These are phyloP conservation scores for Hymenoscyphus scutula DNA, from an alignment of 2,329 filamentous ascomycete genomes.

Conservation along the genomic window DNA sequence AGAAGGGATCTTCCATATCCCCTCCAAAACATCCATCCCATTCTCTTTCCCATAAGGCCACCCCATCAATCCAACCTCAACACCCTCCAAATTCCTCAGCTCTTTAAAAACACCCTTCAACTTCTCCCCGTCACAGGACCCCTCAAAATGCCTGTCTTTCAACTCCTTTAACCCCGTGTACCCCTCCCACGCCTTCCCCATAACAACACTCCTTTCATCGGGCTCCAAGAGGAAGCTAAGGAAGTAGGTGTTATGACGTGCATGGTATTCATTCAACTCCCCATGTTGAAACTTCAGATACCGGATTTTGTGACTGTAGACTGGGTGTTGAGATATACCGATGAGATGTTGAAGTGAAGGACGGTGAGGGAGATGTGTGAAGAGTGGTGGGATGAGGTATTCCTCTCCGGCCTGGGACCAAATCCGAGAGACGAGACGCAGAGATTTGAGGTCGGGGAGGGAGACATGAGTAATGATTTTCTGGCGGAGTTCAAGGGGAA, in stretches of 20 bases:
- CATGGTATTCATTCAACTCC: slow-evolving; percentile 34
- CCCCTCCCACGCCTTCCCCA: slow-evolving; percentile 34
- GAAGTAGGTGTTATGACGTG: slow-evolving; percentile 34
- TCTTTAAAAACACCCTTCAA: slow-evolving; percentile 22
- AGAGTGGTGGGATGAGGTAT: slow-evolving; percentile 26
- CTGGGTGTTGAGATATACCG: slow-evolving; percentile 25
- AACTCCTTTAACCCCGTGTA: slow-evolving; percentile 34
- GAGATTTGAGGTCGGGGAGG: slow-evolving; percentile 20
- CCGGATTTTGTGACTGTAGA: slow-evolving; percentile 24
- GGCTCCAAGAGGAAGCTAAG: slow-evolving; percentile 30
- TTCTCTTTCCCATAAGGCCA: slow-evolving; percentile 24
- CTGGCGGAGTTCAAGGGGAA: slow-evolving; percentile 29
- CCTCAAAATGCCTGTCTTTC: slow-evolving; percentile 30
- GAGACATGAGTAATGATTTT: slow-evolving; percentile 22
- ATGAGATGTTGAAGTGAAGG: slow-evolving; percentile 27
- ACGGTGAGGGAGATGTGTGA: slow-evolving; percentile 26
- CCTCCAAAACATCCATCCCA: slow-evolving; percentile 20
- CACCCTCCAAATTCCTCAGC: slow-evolving; percentile 24
- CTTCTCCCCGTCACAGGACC: slow-evolving; percentile 20
- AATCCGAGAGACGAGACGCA: slow-evolving; percentile 25
- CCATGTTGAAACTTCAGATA: slow-evolving; percentile 28
- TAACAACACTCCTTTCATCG: slow-evolving; percentile 29
- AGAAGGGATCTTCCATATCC: slow-evolving; percentile 31
- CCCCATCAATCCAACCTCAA: slow-evolving; percentile 26
- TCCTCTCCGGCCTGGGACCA: slow-evolving; percentile 29